Percentiles rank a stretch among this genome's conserved stretches.
Conservation (phyloP, 176 grass and related monocot species). For the Aegilops tauschii region DNA sequence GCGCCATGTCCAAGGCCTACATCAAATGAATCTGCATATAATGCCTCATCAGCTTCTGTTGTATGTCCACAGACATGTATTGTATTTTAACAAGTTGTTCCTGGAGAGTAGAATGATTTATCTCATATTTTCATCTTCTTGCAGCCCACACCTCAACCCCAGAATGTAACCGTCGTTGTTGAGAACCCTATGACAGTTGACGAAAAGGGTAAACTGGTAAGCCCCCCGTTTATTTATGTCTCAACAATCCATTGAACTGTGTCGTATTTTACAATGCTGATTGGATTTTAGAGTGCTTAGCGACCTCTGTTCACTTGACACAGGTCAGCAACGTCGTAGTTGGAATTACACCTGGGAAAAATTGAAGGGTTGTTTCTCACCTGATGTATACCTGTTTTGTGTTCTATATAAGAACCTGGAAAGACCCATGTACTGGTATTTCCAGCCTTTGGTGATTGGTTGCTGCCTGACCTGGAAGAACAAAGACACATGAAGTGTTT, state of each 20-base stretch:
- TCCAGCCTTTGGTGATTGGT: slow-evolving; percentile 5
- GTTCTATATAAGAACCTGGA: slow-evolving; percentile 22
- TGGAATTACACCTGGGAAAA: slow-evolving; percentile 79
- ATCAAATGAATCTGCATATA: slow-evolving; percentile 45
- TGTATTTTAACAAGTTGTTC: slow-evolving; percentile 17
- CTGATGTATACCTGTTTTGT: slow-evolving; percentile 4
- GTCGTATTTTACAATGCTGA: not conserved
- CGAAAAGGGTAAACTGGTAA: slow-evolving; percentile 91
- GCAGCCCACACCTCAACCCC: slow-evolving; percentile 57
- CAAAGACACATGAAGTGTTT: slow-evolving; percentile 4
- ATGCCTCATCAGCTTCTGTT: slow-evolving; percentile 50
- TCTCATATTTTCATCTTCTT: slow-evolving; percentile 28
- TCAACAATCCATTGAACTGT: not conserved
- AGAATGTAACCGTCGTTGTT: slow-evolving; percentile 87
- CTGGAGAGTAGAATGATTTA: slow-evolving; percentile 14
- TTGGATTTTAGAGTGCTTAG: not conserved
- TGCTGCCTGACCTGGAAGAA: slow-evolving; percentile 19
- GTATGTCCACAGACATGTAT: slow-evolving; percentile 44
- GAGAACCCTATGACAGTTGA: slow-evolving; percentile 95
- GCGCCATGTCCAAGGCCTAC: slow-evolving; percentile 22
- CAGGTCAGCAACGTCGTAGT: slow-evolving; percentile 95
- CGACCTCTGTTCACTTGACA: not conserved
- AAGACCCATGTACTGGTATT: slow-evolving; percentile 6
- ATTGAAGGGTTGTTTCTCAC: slow-evolving; percentile 24
- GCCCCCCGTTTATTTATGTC: not conserved